Evolutionary conservation across 768 basidiomycete species (phyloP).

Genomic region (Leccinum longicurvipes): DNA sequence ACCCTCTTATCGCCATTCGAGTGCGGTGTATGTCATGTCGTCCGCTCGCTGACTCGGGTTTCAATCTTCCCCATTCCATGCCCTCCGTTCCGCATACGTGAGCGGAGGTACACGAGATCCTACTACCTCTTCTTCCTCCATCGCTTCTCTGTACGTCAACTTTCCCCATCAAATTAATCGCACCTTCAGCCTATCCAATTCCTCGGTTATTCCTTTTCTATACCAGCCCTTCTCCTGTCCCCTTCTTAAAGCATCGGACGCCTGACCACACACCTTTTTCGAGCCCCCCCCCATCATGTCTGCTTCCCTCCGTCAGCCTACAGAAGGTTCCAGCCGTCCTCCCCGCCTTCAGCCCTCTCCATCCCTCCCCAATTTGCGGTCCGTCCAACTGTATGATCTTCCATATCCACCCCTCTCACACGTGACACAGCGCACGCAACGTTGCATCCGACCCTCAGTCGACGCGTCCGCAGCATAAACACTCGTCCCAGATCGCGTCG

Average conservation of each 20-base stretch:
- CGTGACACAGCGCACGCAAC: slow-evolving; percentile 25
- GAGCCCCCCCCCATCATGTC: slow-evolving; percentile 30
- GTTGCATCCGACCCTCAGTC: slow-evolving; percentile 26
- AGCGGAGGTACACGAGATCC: slow-evolving; percentile 25
- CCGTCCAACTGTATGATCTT: slow-evolving; percentile 11
- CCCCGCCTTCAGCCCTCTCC: slow-evolving; percentile 61
- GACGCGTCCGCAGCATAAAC: slow-evolving; percentile 24
- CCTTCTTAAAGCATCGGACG: slow-evolving; percentile 31
- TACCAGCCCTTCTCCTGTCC: slow-evolving; percentile 30
- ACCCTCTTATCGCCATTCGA: slow-evolving; percentile 12
- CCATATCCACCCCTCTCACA: slow-evolving; percentile 3
- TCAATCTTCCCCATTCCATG: slow-evolving; percentile 15
- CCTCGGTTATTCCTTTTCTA: slow-evolving; percentile 33
- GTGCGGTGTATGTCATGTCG: slow-evolving; percentile 3
- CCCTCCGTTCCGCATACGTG: slow-evolving; percentile 19
- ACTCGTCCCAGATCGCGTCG: slow-evolving; percentile 19
- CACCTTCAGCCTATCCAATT: slow-evolving; percentile 29
- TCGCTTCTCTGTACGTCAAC: slow-evolving; percentile 38
- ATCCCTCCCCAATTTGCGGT: slow-evolving; percentile 72
- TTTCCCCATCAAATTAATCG: slow-evolving; percentile 31
- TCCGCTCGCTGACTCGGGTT: slow-evolving; percentile 21
- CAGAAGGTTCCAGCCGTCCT: slow-evolving; percentile 32
- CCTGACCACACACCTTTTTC: slow-evolving; percentile 28
- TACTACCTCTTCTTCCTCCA: slow-evolving; percentile 18
- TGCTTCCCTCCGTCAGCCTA: slow-evolving; percentile 21